Percentiles rank a stretch among this genome's conserved stretches.
These are phyloP conservation scores for Cyclotella kingstonii DNA, from an alignment of 108 stramenopile species.

Conservation along the genomic window DNA sequence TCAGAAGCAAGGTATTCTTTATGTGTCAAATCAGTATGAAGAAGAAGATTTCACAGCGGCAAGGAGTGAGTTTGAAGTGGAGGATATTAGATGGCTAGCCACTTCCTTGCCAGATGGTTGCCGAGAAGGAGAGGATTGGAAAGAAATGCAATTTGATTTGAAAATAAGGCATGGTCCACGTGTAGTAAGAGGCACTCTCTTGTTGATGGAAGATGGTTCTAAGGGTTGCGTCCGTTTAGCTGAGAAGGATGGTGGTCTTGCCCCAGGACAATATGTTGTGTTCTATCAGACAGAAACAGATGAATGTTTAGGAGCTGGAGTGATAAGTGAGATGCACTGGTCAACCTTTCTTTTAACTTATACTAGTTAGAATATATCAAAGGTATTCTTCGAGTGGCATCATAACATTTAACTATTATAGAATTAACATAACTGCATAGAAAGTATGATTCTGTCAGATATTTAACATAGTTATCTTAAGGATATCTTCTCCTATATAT, in stretches of 20 bases:
- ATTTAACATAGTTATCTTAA: no score
- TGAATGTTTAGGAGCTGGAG: slow-evolving; percentile 87
- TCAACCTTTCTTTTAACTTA: slow-evolving; percentile 49
- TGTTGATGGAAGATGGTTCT: slow-evolving; percentile 37
- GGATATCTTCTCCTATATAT: no score
- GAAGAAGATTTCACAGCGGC: slow-evolving; percentile 61
- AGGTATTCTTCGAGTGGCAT: no score
- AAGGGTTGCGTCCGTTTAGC: slow-evolving; percentile 60
- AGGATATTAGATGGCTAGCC: slow-evolving; percentile 86
- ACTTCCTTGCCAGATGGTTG: slow-evolving; percentile 48
- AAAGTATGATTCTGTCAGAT: no score
- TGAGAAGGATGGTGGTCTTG: slow-evolving; percentile 87
- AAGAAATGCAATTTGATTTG: slow-evolving; percentile 52
- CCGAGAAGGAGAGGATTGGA: slow-evolving; percentile 33
- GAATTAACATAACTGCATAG: no score
- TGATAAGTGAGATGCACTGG: slow-evolving; percentile 89
- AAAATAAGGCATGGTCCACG: slow-evolving; percentile 93
- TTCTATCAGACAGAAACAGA: slow-evolving; percentile 77
- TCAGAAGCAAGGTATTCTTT: slow-evolving; percentile 65
- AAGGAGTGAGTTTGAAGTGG: slow-evolving; percentile 78
- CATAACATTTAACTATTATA: no score
- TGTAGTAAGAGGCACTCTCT: slow-evolving; percentile 65
- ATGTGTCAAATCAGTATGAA: slow-evolving; percentile 89
- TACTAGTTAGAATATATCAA: no score
- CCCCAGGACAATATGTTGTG: slow-evolving; percentile 94